Conservation (phyloP, 371 early-diverging fungal genomes). For the Quaeritorhiza haematococci region DNA sequence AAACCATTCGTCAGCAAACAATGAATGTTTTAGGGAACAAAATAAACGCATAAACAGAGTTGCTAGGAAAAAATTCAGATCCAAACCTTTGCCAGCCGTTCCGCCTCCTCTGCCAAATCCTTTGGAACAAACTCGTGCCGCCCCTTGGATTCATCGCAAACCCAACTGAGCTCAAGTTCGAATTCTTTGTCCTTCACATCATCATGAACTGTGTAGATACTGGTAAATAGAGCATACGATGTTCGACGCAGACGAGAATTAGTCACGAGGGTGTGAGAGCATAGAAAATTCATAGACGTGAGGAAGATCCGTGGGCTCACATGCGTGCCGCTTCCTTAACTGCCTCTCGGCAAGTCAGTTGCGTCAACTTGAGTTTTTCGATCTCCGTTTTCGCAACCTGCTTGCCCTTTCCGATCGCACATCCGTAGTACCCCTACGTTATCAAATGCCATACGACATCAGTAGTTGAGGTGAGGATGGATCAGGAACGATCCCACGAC, state of each 20-base stretch:
- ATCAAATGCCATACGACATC: neutral
- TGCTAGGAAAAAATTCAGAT: neutral
- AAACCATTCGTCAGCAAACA: too few species aligned
- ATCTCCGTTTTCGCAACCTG: constrained; percentile 96
- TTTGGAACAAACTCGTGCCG: constrained; percentile 83
- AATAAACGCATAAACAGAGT: neutral
- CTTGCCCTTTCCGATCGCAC: constrained; percentile 94
- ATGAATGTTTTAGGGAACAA: neutral
- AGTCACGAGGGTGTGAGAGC: constrained; percentile 3
- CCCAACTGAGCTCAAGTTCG: constrained; percentile 95
- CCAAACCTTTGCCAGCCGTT: constrained; percentile 67
- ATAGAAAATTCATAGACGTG: neutral
- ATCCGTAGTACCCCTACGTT: constrained; percentile 83
- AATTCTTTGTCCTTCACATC: constrained; percentile 96
- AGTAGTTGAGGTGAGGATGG: neutral
- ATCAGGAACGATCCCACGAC: constrained; percentile 3
- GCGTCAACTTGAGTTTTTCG: constrained; percentile 86
- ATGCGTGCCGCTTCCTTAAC: constrained; percentile 93
- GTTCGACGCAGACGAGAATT: neutral
- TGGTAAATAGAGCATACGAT: constrained; percentile 20
- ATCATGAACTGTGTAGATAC: constrained; percentile 91
- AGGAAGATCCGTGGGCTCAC: constrained; percentile 44
- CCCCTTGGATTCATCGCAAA: constrained; percentile 76
- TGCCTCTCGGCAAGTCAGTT: constrained; percentile 83
- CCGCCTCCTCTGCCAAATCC: constrained; percentile 82